Conservation (phyloP, 2,329 filamentous ascomycete species). For the Ploettnerulaceae sp. region DNA sequence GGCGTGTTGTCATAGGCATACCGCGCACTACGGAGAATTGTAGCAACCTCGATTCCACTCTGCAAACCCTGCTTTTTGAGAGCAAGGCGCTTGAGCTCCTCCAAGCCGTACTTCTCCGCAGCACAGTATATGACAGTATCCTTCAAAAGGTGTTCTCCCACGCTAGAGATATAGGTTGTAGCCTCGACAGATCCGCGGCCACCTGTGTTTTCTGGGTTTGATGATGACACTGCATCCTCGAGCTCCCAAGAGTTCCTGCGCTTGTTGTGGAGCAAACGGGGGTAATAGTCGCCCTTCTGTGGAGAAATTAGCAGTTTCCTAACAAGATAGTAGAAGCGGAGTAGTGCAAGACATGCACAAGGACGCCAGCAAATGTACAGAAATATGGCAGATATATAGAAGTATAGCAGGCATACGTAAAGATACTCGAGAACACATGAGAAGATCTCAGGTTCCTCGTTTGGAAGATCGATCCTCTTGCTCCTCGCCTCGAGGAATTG, state of each 20-base stretch:
- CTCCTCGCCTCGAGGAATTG: slow-evolving; percentile 70
- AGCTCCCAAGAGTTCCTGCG: slow-evolving; percentile 84
- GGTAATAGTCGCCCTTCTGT: slow-evolving; percentile 49
- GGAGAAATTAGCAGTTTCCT: slow-evolving; percentile 5
- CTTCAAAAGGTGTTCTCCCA: slow-evolving; percentile 73
- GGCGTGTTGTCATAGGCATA: slow-evolving; percentile 96
- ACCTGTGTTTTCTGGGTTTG: slow-evolving; percentile 51
- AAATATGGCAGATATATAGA: background rate
- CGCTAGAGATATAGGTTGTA: slow-evolving; percentile 71
- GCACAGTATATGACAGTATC: slow-evolving; percentile 95
- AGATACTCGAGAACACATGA: slow-evolving; percentile 93
- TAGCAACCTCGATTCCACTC: slow-evolving; percentile 84
- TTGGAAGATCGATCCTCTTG: slow-evolving; percentile 69
- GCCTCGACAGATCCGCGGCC: slow-evolving; percentile 63
- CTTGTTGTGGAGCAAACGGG: slow-evolving; percentile 82
- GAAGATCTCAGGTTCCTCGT: slow-evolving; percentile 86
- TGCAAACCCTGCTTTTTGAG: slow-evolving; percentile 90
- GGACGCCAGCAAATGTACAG: background rate
- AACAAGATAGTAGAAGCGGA: background rate
- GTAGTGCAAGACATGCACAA: background rate
- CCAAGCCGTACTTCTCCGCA: slow-evolving; percentile 83
- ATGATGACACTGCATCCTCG: slow-evolving; percentile 61
- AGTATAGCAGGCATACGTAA: slow-evolving; percentile 47
- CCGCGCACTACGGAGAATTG: slow-evolving; percentile 86
- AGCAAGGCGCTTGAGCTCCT: slow-evolving; percentile 85